Evolutionary conservation across 2,329 filamentous ascomycete species (phyloP), one percentile per base, ranked within the genome.

Genomic region (Metarhizium brunneum): DNA sequence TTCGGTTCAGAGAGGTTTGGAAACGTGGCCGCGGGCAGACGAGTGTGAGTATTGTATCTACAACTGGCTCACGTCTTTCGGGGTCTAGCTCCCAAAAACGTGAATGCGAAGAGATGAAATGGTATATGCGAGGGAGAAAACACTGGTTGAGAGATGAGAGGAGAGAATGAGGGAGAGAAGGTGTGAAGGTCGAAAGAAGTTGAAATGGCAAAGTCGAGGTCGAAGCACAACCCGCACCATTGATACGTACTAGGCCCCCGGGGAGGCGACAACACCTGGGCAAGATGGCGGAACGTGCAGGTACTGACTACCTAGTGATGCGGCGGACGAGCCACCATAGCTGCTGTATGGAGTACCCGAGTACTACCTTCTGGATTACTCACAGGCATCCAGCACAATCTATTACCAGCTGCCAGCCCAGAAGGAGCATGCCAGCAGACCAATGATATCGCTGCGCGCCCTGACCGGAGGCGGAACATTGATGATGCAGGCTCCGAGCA

Each of bases 391-490:
- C 40, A 47, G 54, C 54, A 50, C 32, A 18, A 50, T 25, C 47
- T 1, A 18, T 25, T 25, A 25, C 10, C 30, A 42, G 32, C 47
- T 42, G 32, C 54, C 43, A 52, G 32, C 51, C 48, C 48, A 52
- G 48, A 60, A 63, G 64, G 58, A 52, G 54, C 8, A 16, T 11
- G 43, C 43, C 16, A 30, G 40, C 60, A 59, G 55, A 62, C 70
- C 70, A 73, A 73, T 73, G 64, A 67, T 63, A 69, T 61, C 60
- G 62, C 62, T 57, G 52, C 6, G 61, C 57, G 60, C 61, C 62
- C 57, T 64, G 60, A 47, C 45, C 51, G 62, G 68, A 66, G 59
- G 55, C 71, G 71, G 71, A 72, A 68, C 56, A 73, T 70, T 60
- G 55, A 67, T 71, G 61, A 62, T 69, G 60, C 70, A 61, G 47